phyloP scores from a whole-genome alignment of 108 stramenopile species.

The Nitzschia sp. region DNA sequence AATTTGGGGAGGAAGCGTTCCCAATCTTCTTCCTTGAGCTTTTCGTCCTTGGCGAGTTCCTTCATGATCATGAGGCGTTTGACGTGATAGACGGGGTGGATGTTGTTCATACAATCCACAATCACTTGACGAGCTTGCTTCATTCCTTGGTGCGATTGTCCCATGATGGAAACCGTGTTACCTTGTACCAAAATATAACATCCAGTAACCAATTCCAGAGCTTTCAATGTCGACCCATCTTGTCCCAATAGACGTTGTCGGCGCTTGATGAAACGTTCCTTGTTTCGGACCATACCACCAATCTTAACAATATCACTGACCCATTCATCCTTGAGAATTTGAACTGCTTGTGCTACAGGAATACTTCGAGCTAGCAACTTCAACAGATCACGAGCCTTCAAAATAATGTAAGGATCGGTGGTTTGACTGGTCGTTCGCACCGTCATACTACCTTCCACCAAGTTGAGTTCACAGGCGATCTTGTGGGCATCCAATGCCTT shows the following conservation, averaged over 20 bases:
- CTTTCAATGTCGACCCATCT: constrained; percentile 97
- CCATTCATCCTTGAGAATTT: constrained; percentile 93
- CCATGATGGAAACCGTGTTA: constrained; percentile 95
- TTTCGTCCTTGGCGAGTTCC: constrained; percentile 95
- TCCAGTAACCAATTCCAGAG: constrained; percentile 94
- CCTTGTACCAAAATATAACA: constrained; percentile 99
- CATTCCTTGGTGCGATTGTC: constrained; percentile 70
- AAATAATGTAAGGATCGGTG: constrained; percentile 92
- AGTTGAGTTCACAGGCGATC: constrained; percentile 79
- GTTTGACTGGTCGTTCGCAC: constrained; percentile 96
- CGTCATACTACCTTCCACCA: constrained; percentile 99
- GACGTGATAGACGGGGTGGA: constrained; percentile 99
- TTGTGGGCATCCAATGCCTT: constrained; percentile 75
- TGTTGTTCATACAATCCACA: constrained; percentile 98
- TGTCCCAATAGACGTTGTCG: constrained; percentile 95
- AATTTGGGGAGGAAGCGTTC: constrained; percentile 96
- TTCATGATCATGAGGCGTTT: constrained; percentile 99
- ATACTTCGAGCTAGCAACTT: constrained; percentile 93
- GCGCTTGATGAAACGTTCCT: constrained; percentile 98
- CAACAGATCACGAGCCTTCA: constrained; percentile 96
- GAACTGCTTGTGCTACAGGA: constrained; percentile 90
- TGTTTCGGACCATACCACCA: constrained; percentile 96
- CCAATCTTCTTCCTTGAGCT: constrained; percentile 93
- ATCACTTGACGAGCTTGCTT: constrained; percentile 96
- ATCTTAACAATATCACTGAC: constrained; percentile 99